A percentile compares a stretch with the other conserved stretches of the same genome.
These are phyloP conservation scores for Auricularia heimuer DNA, from an alignment of 768 basidiomycete species.

Conservation along the genomic window DNA sequence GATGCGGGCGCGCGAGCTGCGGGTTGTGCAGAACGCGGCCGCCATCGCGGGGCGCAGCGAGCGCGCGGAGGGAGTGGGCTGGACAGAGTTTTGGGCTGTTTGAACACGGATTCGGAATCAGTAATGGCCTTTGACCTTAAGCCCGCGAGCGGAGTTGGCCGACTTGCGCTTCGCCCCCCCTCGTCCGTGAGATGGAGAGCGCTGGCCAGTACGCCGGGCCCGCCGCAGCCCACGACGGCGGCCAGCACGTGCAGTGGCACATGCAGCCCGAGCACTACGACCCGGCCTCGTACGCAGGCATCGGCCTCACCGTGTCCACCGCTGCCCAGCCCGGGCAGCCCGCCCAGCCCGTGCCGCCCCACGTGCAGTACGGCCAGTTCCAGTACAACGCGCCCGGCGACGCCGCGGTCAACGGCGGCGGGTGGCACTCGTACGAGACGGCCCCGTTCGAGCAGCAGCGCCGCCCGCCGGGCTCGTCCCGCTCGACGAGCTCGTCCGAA, in stretches of 20 bases:
- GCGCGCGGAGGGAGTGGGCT: neutral
- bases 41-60: constrained; percentile 29
- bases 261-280: neutral
- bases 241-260: neutral
- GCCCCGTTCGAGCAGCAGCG: constrained; percentile 7
- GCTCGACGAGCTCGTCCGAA: constrained; percentile 41
- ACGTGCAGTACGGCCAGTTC: constrained; percentile 12
- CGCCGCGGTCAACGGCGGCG: neutral
- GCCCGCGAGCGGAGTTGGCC: too few relatives aligned
- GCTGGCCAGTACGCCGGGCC: too few relatives aligned
- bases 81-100: neutral
- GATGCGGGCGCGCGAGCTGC: constrained; percentile 80
- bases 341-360: constrained; percentile 9
- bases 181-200: too few relatives aligned
- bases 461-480: constrained; percentile 30
- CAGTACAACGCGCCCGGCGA: constrained; percentile 9
- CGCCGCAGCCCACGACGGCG: neutral
- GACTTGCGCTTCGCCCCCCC: too few relatives aligned
- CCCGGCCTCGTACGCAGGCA: constrained; percentile 18
- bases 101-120: neutral
- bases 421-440: constrained; percentile 4
- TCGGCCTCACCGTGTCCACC: constrained; percentile 26
- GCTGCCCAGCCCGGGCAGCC: constrained; percentile 17
- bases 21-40: constrained; percentile 69
- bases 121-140: neutral